phyloP scores from a whole-genome alignment of 805 yeast genomes.

The Wickerhamomyces silvicola region DNA sequence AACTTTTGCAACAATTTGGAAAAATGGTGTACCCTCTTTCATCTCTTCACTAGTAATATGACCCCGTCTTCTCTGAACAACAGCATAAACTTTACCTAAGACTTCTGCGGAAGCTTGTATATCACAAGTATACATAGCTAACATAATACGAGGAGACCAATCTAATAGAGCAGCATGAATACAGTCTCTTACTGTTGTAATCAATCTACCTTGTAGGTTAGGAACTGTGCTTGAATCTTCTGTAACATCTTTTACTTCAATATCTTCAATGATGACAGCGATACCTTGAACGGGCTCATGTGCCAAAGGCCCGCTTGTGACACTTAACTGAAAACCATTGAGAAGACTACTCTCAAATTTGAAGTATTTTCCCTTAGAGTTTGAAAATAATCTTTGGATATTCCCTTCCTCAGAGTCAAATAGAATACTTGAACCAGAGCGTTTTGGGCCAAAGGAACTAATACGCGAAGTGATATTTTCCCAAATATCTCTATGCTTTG shows the following conservation, averaged over 20 bases:
- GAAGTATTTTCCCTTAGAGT: conserved; percentile 14
- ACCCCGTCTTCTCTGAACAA: conserved; percentile 85
- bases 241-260: conserved; percentile 26
- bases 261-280: conserved; percentile 40
- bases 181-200: conserved; percentile 64
- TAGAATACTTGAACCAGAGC: conserved; percentile 69
- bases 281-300: conserved; percentile 86
- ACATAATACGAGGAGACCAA: conserved; percentile 84
- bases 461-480: conserved; percentile 32
- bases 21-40: conserved; percentile 98
- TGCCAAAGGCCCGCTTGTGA: conserved; percentile 80
- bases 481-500: conserved; percentile 22
- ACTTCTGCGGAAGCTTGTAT: conserved; percentile 94
- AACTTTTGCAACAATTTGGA: conserved; percentile 73
- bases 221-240: conserved; percentile 26
- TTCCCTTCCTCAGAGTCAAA: conserved; percentile 41
- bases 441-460: conserved; percentile 69
- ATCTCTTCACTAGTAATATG: conserved; percentile 82
- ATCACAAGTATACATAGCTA: conserved; percentile 92
- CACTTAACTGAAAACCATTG: conserved; percentile 82
- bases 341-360: conserved; percentile 57
- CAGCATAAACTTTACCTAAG: conserved; percentile 91
- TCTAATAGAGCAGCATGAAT: conserved; percentile 66
- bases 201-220: conserved; percentile 63
- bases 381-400: conserved; percentile 28